Evolutionary conservation across 2,329 filamentous ascomycete species (phyloP).

Genomic region (Phoma sp.): DNA sequence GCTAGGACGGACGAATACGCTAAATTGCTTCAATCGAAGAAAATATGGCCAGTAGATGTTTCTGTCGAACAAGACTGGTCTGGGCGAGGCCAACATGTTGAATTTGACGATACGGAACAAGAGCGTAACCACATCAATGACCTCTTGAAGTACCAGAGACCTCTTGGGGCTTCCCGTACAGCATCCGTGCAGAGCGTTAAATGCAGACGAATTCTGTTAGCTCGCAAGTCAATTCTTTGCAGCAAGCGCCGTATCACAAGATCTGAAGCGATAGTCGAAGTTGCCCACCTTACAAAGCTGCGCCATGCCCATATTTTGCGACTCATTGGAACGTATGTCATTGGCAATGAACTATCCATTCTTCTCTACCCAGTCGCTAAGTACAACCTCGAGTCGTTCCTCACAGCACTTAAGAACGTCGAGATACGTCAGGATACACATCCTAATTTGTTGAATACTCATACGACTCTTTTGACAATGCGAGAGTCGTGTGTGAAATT

Average conservation of each 20-base stretch:
- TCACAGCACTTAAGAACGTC: no score
- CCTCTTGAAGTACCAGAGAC: neutral
- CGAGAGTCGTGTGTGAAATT: neutral
- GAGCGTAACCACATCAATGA: neutral
- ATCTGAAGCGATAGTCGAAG: conserved; percentile 29
- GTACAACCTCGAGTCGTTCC: conserved; percentile 25
- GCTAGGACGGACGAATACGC: no score
- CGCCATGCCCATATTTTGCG: conserved; percentile 29
- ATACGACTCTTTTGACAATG: neutral
- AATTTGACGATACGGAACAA: conserved; percentile 6
- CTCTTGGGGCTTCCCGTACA: neutral
- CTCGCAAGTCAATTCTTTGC: conserved; percentile 29
- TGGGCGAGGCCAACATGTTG: conserved; percentile 16
- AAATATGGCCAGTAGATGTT: neutral
- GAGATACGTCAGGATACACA: no score
- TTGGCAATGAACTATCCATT: conserved; percentile 20
- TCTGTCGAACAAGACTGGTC: conserved; percentile 6
- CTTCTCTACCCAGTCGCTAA: conserved; percentile 31
- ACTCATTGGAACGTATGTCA: conserved; percentile 20
- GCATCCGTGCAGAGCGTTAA: conserved; percentile 26
- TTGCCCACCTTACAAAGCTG: conserved; percentile 25
- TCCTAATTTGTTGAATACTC: no score
- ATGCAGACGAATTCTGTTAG: conserved; percentile 25
- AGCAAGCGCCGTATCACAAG: conserved; percentile 2
- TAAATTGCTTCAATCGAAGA: neutral